Base-by-base conservation (phyloP, 495 filamentous ascomycete genomes). In the Tuber brumale region DNA sequence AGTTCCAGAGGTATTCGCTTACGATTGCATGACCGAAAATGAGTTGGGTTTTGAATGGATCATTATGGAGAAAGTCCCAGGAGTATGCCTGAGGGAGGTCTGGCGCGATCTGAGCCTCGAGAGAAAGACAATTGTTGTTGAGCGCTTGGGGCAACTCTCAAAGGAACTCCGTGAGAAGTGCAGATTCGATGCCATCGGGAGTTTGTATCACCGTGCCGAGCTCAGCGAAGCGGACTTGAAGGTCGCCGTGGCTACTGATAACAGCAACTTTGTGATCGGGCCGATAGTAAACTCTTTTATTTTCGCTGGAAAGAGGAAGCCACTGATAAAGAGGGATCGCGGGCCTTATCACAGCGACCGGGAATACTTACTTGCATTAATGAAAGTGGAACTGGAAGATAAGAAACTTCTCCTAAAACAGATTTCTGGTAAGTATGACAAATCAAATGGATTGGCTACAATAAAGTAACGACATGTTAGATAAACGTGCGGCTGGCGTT, bases 21-120 rank as follows among this genome's bases (percentile, higher is more conserved):
- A 37, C 37, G 37, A 37, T 37, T 37, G 37, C 37, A 37, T 3
- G 37, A 37, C 37, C 37, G 1, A 37, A 37, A 37, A 37, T 3
- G 37, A 37, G 37, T 37, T 37, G 37, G 37, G 37, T 37, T 37
- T 37, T 37, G 37, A 37, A 37, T 37, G 37, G 37, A 37, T 37
- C 37, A 37, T 37, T 37, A 37, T 37, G 37, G 37, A 37, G 37
- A 37, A 37, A 37, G 3, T 90, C 66, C 74, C 83, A 4, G 89
- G 89, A 4, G 83, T 70, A 6, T 80, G 84, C 0, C 83, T 87
- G 1, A 74, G 80, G 44, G 76, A 85, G n/a, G 75, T 84, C 44
- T 90, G 88, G 87, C 57, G 79, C 0, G 79, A 76, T 2, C 83
- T 86, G 81, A 69, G 82, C 9, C 76, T 84, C 74, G 79, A 75